Percentiles rank a stretch among this genome's conserved stretches.
Conservation (phyloP, 2,329 filamentous ascomycete genomes). For the Penicillium sclerotiorum region DNA sequence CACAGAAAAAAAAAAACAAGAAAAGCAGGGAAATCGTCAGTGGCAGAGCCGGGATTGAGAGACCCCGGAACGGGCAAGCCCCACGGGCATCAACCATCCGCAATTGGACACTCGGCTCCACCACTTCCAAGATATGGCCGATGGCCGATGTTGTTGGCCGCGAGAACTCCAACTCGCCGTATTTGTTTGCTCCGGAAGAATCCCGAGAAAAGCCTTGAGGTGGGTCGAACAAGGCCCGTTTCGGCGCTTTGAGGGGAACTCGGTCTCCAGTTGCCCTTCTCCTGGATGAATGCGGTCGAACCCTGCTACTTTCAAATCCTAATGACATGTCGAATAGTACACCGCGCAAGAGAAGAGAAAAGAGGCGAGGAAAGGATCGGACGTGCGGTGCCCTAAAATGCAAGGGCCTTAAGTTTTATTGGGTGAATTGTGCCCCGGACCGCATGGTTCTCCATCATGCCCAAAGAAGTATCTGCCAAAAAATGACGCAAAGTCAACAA, state of each 20-base stretch:
- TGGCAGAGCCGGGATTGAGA: not conserved
- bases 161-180: too few species aligned
- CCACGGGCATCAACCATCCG: slow-evolving; percentile 9
- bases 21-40: not conserved
- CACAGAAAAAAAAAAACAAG: not conserved
- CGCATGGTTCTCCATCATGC: slow-evolving; percentile 22
- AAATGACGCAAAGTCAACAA: slow-evolving; percentile 7
- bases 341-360: not conserved
- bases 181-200: slow-evolving; percentile 8
- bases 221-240: slow-evolving; percentile 30
- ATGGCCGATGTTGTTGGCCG: slow-evolving; percentile 10
- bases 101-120: slow-evolving; percentile 28
- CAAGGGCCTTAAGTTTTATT: slow-evolving; percentile 26
- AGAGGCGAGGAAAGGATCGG: not conserved
- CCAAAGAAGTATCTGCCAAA: not conserved
- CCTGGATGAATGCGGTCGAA: slow-evolving; percentile 16
- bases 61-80: slow-evolving; percentile 7
- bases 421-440: slow-evolving; percentile 17
- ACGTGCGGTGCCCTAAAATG: slow-evolving; percentile 28
- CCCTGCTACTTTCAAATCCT: too few species aligned
- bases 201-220: slow-evolving; percentile 18
- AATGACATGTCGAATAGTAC: too few species aligned
- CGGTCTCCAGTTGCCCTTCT: not conserved
- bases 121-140: slow-evolving; percentile 13
- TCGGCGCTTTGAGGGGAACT: slow-evolving; percentile 18